Percentiles rank a stretch among this genome's conserved stretches.
These are phyloP conservation scores for Carallia brachiata DNA, from an alignment of 345 rosid genomes.

Conservation along the genomic window DNA sequence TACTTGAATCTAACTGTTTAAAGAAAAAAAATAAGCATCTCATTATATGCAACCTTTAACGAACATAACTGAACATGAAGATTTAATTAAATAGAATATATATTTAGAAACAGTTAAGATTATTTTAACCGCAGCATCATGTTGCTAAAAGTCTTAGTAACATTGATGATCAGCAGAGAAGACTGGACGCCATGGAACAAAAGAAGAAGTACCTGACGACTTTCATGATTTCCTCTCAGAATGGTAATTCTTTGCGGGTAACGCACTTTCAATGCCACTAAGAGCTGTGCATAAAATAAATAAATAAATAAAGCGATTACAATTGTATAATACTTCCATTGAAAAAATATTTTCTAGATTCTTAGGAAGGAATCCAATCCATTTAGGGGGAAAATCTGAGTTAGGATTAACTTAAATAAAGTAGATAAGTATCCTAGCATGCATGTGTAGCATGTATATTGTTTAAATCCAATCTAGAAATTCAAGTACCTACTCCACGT, in stretches of 20 bases:
- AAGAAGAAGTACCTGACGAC: constrained; percentile 75
- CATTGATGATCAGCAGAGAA: background rate
- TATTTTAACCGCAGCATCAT: background rate
- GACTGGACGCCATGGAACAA: background rate
- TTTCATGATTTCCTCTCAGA: constrained; percentile 96
- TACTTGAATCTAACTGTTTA: background rate
- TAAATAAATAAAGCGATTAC: background rate
- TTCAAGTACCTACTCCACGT: too few relatives aligned
- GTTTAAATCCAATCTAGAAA: background rate
- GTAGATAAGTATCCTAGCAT: background rate
- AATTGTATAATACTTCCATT: background rate
- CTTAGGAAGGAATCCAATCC: background rate
- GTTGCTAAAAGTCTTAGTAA: background rate
- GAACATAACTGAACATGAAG: background rate
- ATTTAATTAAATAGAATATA: background rate
- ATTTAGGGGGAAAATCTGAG: background rate
- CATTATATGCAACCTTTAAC: background rate
- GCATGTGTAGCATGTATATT: background rate
- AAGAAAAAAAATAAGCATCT: background rate
- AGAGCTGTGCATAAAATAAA: constrained; percentile 41
- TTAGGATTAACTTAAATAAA: background rate
- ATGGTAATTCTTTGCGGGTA: constrained; percentile 86
- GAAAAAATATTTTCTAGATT: background rate
- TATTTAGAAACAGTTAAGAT: background rate
- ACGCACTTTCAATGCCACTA: constrained; percentile 86